Percentiles rank a stretch among this genome's conserved stretches.
phyloP scores from a whole-genome alignment of 2,329 filamentous ascomycete species.

The Aspergillus fijiensis region DNA sequence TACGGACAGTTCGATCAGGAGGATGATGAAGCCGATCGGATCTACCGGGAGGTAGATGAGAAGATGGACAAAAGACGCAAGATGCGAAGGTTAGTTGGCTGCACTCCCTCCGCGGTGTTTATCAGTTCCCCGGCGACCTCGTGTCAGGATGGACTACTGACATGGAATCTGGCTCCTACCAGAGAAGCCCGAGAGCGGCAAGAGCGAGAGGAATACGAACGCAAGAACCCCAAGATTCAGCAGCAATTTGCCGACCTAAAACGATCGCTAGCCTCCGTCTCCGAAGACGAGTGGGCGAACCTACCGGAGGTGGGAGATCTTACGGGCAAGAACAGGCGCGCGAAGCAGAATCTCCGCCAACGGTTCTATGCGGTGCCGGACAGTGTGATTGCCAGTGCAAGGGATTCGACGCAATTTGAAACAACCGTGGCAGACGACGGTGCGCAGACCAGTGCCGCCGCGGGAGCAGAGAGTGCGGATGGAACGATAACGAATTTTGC shows the following conservation, averaged over 20 bases:
- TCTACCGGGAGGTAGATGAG: conserved; percentile 94
- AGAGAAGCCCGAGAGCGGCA: conserved; percentile 92
- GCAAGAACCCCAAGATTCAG: conserved; percentile 96
- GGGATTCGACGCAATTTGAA: conserved; percentile 76
- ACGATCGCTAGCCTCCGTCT: conserved; percentile 79
- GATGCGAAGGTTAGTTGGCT: conserved; percentile 72
- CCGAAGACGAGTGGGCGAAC: conserved; percentile 94
- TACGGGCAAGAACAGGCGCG: conserved; percentile 87
- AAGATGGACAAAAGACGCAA: conserved; percentile 91
- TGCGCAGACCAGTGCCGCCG: conserved; percentile 47
- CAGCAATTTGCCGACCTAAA: conserved; percentile 97
- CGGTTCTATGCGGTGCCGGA: conserved; percentile 96
- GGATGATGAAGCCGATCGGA: conserved; percentile 94
- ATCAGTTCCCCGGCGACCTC: neutral
- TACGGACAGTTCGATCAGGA: conserved; percentile 96
- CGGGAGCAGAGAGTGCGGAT: conserved; percentile 56
- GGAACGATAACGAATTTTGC: conserved; percentile 98
- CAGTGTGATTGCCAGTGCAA: conserved; percentile 84
- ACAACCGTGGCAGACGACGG: conserved; percentile 86
- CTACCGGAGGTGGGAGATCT: conserved; percentile 94
- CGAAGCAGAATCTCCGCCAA: conserved; percentile 77
- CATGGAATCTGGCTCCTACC: neutral
- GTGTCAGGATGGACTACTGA: neutral
- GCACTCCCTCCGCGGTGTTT: conserved; percentile 39
- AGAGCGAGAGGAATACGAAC: conserved; percentile 92